Base-by-base conservation (phyloP, 2,329 filamentous ascomycete species). In the Colletotrichum eremochloae region DNA sequence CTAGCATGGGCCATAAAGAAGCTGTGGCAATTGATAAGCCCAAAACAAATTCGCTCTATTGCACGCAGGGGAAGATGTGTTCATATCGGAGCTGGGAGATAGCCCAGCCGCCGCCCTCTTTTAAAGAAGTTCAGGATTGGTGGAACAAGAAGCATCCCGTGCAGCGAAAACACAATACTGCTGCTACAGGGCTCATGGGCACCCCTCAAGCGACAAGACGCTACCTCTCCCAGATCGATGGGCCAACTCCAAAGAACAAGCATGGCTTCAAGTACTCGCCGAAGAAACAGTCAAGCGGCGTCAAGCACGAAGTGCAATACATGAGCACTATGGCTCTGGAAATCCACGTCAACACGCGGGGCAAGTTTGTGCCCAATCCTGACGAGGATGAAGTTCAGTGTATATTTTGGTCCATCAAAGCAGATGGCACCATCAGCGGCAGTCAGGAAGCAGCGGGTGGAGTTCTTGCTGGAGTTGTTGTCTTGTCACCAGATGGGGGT, bases 251-350 rank as follows among this genome's bases (percentile, higher is more conserved):
- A 64, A 93, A 88, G 79, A 93, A 94, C 77, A 92, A 90, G 73
- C 87, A 96, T 79, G 94, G 93, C 0, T 96, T 95, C 84, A 96
- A 95, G 79, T 97, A 93, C 80, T 94, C 93, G 0, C 94, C 95
- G 76, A 93, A 91, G 78, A 87, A 88, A 73, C 90, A 91, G 75
- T 91, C 91, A 1, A 93, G 92, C 0, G 94, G 91, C 75, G 91
- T 97, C 24, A 90, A 94, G 77, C 93, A 96, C 75, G 94, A 97
- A 80, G 91, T 90, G 3, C 93, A 96, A 76, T 97, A 97, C 80
- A 98, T 99, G 96, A 97, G 94, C 76, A 94, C 93, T 24, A 95
- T 99, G 94, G 97, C 95, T 75, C 82, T 99, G 8, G 96, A 99
- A 79, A 84, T 98, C 5, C 96, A 99, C 79, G 92, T 97, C 74